A percentile compares a stretch with the other conserved stretches of the same genome.
Conservation (phyloP, 495 filamentous ascomycete species). For the Neurospora sp. region DNA sequence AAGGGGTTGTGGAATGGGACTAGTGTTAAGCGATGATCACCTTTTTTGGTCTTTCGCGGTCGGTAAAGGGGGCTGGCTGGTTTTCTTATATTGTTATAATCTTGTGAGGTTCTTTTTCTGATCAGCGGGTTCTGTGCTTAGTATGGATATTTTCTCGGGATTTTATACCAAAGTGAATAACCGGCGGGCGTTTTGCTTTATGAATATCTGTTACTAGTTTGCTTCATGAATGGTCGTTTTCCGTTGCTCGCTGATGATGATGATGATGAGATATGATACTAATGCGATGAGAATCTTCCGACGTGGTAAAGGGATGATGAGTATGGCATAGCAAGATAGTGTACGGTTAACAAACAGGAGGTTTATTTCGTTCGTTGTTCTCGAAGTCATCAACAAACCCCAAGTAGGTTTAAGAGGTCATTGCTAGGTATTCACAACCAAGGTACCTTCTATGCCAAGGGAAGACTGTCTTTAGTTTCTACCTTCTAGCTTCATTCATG, state of each 20-base stretch:
- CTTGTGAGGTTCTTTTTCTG: not conserved
- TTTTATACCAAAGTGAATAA: not conserved
- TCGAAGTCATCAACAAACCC: not conserved
- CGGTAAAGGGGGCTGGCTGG: not conserved
- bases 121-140: not conserved
- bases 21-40: slow-evolving; percentile 11
- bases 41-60: not conserved
- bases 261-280: not conserved
- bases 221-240: not conserved
- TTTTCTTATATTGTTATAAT: not conserved
- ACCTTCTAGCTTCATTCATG: not conserved
- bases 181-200: not conserved
- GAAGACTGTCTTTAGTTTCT: not conserved
- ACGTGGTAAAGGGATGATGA: too few species aligned
- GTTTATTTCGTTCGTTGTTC: not conserved
- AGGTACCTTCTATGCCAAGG: not conserved
- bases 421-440: not conserved
- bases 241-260: not conserved
- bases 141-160: not conserved
- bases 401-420: not conserved
- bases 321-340: too few species aligned
- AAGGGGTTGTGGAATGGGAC: slow-evolving; percentile 22
- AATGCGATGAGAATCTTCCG: too few species aligned
- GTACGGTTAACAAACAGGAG: not conserved
- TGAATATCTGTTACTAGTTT: not conserved